Evolutionary conservation across 495 filamentous ascomycete genomes (phyloP).

Genomic region (Cercophora newfieldiana): DNA sequence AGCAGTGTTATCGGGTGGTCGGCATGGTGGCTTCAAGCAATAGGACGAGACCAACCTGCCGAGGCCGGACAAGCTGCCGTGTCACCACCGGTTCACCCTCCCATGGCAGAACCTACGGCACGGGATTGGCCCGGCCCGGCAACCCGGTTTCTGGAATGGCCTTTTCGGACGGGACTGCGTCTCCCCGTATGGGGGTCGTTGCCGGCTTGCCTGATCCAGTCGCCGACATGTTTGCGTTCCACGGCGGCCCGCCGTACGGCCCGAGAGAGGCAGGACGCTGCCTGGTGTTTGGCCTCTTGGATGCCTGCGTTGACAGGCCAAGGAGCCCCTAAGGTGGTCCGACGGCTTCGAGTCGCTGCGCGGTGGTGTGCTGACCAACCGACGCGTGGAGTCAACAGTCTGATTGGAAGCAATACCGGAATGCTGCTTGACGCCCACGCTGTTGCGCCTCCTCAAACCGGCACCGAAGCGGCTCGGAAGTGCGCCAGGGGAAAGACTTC

Average conservation of each 20-base stretch:
- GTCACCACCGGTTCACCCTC: background rate
- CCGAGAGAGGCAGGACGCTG: background rate
- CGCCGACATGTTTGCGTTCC: background rate
- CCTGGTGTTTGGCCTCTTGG: background rate
- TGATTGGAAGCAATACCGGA: background rate
- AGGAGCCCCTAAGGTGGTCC: background rate
- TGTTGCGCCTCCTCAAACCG: background rate
- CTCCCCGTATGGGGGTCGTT: background rate
- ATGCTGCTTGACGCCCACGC: background rate
- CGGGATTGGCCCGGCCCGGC: background rate
- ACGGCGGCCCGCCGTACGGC: background rate
- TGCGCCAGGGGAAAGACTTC: background rate
- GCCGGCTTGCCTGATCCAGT: background rate
- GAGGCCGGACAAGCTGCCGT: background rate
- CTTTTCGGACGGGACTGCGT: background rate
- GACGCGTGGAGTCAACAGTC: background rate
- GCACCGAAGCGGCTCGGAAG: background rate
- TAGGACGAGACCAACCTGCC: background rate
- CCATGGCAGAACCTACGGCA: background rate
- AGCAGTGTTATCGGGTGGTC: background rate
- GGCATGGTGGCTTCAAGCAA: background rate
- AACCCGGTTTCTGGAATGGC: background rate
- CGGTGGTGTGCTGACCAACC: background rate
- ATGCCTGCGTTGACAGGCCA: background rate
- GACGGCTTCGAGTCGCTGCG: background rate